Percentiles rank a stretch among this genome's conserved stretches.
Conservation (phyloP, 73 alveolate genomes). For the Halteria grandinella region DNA sequence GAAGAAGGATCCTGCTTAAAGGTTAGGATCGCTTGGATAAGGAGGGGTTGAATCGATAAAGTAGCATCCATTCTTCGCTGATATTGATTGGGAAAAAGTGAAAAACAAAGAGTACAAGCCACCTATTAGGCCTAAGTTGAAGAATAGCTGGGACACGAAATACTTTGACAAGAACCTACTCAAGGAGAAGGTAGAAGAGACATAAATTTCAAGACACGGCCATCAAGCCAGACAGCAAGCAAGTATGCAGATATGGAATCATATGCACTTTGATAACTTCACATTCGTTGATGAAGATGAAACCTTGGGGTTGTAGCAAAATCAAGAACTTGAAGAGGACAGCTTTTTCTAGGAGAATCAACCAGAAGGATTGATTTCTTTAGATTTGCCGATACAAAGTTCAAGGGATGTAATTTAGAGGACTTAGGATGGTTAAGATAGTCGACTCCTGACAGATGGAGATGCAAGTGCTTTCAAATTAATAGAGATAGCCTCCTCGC, state of each 20-base stretch:
- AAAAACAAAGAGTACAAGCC: constrained; percentile 65
- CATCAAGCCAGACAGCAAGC: no score
- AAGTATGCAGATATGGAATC: constrained; percentile 25
- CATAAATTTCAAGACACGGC: no score
- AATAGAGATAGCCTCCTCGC: no score
- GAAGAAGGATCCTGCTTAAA: constrained; percentile 75
- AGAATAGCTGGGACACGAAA: constrained; percentile 73
- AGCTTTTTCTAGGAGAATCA: no score
- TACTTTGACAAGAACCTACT: constrained; percentile 57
- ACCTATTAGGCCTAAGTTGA: constrained; percentile 76
- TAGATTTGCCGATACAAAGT: no score
- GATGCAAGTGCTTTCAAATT: no score
- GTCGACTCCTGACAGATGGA: no score
- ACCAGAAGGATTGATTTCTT: not conserved
- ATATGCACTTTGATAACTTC: constrained; percentile 48
- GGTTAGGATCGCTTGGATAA: constrained; percentile 69
- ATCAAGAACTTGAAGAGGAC: no score
- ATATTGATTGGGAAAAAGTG: constrained; percentile 76
- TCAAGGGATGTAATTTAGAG: no score
- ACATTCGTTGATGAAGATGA: constrained; percentile 36
- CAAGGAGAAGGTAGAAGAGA: constrained; percentile 21
- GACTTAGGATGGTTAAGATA: no score
- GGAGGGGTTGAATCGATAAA: constrained; percentile 72
- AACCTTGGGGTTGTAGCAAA: not conserved
- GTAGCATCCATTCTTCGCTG: constrained; percentile 82